A percentile compares a stretch with the other conserved stretches of the same genome.
Evolutionary conservation across 352 stramenopile genomes (phyloP).

Genomic region (Thalassiosira livingstoniorum): DNA sequence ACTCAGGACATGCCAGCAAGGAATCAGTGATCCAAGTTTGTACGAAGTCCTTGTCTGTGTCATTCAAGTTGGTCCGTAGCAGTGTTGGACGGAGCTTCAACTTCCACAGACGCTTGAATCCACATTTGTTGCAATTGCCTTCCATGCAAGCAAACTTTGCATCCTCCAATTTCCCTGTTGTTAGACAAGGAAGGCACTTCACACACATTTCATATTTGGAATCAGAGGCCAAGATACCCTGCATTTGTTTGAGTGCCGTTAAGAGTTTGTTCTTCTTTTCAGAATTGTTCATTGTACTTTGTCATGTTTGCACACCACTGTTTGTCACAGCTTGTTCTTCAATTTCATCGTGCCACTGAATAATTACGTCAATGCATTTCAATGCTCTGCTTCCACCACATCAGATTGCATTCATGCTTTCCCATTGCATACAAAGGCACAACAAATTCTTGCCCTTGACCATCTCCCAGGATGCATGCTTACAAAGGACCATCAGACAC

Average conservation of each 20-base stretch:
- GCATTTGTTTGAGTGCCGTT: no score
- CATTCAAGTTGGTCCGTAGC: background rate
- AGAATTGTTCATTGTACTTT: no score
- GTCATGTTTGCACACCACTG: background rate
- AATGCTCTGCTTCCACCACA: no score
- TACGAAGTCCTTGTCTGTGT: background rate
- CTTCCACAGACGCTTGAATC: slow-evolving; percentile 14
- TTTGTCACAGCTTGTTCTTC: background rate
- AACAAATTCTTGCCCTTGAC: background rate
- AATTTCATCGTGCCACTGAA: no score
- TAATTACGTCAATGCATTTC: no score
- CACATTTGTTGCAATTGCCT: slow-evolving; percentile 1
- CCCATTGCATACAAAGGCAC: slow-evolving; percentile 6
- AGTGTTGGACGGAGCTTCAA: background rate
- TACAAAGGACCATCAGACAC: background rate
- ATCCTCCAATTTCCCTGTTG: background rate
- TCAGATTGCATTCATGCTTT: no score
- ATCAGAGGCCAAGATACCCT: no score
- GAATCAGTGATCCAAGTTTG: background rate
- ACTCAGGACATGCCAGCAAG: background rate
- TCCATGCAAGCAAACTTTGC: slow-evolving; percentile 1
- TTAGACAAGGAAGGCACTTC: slow-evolving; percentile 5
- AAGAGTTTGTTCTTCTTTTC: no score
- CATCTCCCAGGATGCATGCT: background rate
- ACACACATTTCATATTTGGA: slow-evolving; percentile 17